These are phyloP conservation scores for Candida rishiriensis DNA, from an alignment of 805 yeast species.

Conservation along the genomic window DNA sequence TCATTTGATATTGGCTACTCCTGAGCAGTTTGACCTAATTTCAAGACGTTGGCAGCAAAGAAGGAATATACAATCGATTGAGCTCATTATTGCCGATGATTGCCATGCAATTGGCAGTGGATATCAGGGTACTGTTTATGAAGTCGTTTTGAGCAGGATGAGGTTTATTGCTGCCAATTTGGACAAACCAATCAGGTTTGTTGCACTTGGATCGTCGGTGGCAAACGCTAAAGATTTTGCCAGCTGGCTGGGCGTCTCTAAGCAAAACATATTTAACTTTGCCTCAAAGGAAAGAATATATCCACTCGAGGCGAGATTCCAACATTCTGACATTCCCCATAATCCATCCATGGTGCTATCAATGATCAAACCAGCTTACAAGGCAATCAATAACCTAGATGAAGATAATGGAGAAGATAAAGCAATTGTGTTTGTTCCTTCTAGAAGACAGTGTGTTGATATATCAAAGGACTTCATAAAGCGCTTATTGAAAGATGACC, in stretches of 20 bases:
- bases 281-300: constrained; percentile 54
- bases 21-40: constrained; percentile 66
- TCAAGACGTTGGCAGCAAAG: constrained; percentile 83
- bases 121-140: constrained; percentile 58
- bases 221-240: constrained; percentile 76
- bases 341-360: constrained; percentile 48
- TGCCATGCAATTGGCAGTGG: constrained; percentile 62
- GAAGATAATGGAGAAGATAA: constrained; percentile 27
- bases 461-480: constrained; percentile 43
- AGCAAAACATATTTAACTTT: constrained; percentile 62
- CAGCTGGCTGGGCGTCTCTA: constrained; percentile 78
- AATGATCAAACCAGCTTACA: constrained; percentile 46
- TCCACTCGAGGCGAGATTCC: constrained; percentile 56
- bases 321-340: constrained; percentile 42
- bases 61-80: constrained; percentile 62
- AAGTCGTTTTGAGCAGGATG: constrained; percentile 65
- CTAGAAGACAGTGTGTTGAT: constrained; percentile 50
- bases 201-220: constrained; percentile 67
- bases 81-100: constrained; percentile 69
- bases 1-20: constrained; percentile 74
- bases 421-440: constrained; percentile 53
- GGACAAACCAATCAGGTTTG: constrained; percentile 53
- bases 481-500: constrained; percentile 28
- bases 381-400: constrained; percentile 33
- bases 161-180: constrained; percentile 63